Evolutionary conservation across 768 basidiomycete species (phyloP).

Genomic region (Trametes elegans): DNA sequence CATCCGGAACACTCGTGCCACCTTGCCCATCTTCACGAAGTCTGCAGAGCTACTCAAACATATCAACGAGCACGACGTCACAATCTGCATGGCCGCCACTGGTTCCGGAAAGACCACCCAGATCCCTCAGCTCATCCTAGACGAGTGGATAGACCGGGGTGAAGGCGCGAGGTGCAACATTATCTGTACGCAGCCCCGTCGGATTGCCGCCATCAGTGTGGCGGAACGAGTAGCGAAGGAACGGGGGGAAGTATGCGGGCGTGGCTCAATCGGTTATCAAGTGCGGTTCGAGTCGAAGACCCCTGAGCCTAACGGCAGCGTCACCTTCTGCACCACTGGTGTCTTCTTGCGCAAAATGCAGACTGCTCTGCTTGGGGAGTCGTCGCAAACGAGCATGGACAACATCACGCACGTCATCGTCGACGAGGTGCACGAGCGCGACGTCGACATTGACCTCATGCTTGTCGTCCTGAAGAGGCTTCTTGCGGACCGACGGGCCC

Average conservation of each 20-base stretch:
- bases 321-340: slow-evolving; percentile 93
- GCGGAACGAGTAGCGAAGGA: slow-evolving; percentile 91
- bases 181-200: slow-evolving; percentile 89
- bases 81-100: slow-evolving; percentile 85
- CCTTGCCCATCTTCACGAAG: slow-evolving; percentile 75
- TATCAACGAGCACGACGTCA: slow-evolving; percentile 77
- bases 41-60: slow-evolving; percentile 65
- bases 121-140: slow-evolving; percentile 88
- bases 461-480: slow-evolving; percentile 87
- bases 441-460: slow-evolving; percentile 88
- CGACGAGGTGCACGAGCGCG: slow-evolving; percentile 95
- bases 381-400: slow-evolving; percentile 49
- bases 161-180: slow-evolving; percentile 85
- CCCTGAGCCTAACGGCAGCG: slow-evolving; percentile 77
- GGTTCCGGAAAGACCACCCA: slow-evolving; percentile 96
- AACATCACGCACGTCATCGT: slow-evolving; percentile 87
- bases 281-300: slow-evolving; percentile 85
- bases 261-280: slow-evolving; percentile 77
- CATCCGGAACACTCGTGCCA: slow-evolving; percentile 64
- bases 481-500: slow-evolving; percentile 67
- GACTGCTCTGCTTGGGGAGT: slow-evolving; percentile 51
- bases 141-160: slow-evolving; percentile 74
- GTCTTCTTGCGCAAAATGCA: slow-evolving; percentile 88
- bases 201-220: slow-evolving; percentile 88
- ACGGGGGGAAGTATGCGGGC: slow-evolving; percentile 64